A percentile compares a stretch with the other conserved stretches of the same genome.
Conservation (phyloP, 1,284 basidiomycete genomes). For the Taiwanofungus camphoratus region DNA sequence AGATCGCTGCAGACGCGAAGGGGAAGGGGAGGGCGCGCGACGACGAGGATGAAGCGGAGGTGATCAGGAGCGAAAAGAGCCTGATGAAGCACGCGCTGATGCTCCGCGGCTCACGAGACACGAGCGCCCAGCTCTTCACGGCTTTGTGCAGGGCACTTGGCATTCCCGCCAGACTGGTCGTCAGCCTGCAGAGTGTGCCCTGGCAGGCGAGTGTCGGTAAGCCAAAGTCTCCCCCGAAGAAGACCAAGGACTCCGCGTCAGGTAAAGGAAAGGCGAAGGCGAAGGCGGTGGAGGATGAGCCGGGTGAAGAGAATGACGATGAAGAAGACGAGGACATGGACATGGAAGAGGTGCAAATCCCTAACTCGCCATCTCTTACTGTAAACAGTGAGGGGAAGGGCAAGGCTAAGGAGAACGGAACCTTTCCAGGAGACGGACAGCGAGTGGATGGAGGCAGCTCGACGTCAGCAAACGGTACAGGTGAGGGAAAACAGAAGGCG, state of each 20-base stretch:
- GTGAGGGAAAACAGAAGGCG: slow-evolving; percentile 49
- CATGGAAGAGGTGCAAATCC: slow-evolving; percentile 35
- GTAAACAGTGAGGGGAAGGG: slow-evolving; percentile 9
- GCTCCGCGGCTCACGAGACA: slow-evolving; percentile 79
- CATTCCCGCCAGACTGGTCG: slow-evolving; percentile 84
- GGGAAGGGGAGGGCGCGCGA: slow-evolving; percentile 31
- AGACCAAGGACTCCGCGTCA: slow-evolving; percentile 29
- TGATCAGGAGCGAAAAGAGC: slow-evolving; percentile 73
- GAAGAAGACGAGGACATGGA: slow-evolving; percentile 33
- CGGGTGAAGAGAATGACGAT: slow-evolving; percentile 26
- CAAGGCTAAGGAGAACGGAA: slow-evolving; percentile 23
- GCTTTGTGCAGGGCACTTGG: slow-evolving; percentile 83
- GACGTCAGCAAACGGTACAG: slow-evolving; percentile 31
- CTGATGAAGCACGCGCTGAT: slow-evolving; percentile 87
- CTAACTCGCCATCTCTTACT: slow-evolving; percentile 16
- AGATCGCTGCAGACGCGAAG: slow-evolving; percentile 32
- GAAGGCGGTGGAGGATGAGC: slow-evolving; percentile 25
- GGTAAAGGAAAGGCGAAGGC: slow-evolving; percentile 30
- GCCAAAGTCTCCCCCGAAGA: slow-evolving; percentile 39
- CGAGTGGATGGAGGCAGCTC: slow-evolving; percentile 34
- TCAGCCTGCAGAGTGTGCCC: slow-evolving; percentile 87
- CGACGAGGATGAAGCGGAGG: slow-evolving; percentile 59
- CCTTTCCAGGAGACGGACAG: slow-evolving; percentile 34
- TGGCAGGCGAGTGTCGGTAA: slow-evolving; percentile 68
- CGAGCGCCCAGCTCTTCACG: slow-evolving; percentile 89